Conservation (phyloP, 805 yeast genomes). For the Saturnispora hagleri region DNA sequence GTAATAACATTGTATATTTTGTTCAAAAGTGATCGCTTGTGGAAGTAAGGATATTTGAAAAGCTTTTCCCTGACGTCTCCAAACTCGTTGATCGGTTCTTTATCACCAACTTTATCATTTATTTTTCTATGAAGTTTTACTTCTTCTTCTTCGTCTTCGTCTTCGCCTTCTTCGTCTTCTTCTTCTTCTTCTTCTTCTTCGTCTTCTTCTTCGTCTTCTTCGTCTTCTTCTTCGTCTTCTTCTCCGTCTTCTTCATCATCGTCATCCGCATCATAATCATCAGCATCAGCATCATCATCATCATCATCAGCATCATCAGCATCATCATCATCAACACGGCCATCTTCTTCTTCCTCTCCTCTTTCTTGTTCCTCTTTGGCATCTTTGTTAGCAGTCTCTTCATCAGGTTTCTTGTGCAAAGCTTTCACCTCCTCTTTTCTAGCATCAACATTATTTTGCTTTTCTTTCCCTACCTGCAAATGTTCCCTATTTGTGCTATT, state of each 20-base stretch:
- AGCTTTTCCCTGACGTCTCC: not conserved
- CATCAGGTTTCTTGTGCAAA: no score
- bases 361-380: no score
- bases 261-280: no score
- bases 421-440: no score
- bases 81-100: not conserved
- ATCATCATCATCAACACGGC: no score
- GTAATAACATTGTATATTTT: not conserved
- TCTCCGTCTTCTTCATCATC: no score
- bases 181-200: not conserved
- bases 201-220: not conserved
- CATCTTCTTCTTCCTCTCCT: no score
- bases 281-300: no score
- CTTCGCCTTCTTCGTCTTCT: not conserved
- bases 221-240: not conserved
- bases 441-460: no score
- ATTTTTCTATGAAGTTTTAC: not conserved
- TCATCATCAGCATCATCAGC: no score
- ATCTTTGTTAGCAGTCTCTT: no score
- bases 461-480: not conserved
- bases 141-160: not conserved
- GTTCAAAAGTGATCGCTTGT: not conserved
- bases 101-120: not conserved
- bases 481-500: not conserved
- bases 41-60: not conserved